These are phyloP conservation scores for Nemania abortiva DNA, from an alignment of 2,329 filamentous ascomycete genomes.

Conservation along the genomic window DNA sequence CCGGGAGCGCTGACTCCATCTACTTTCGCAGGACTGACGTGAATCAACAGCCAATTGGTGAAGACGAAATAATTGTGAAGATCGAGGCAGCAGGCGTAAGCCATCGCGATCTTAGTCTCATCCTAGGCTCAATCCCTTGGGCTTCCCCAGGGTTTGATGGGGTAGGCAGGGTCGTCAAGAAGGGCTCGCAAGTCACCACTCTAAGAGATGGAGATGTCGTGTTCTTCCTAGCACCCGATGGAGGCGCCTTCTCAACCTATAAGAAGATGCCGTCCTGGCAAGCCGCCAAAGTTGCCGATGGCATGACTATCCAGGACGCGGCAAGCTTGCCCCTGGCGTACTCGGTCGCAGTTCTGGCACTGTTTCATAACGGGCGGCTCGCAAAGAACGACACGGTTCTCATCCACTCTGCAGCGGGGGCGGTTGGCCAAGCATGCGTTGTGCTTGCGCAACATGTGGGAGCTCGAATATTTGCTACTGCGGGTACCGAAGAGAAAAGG, in stretches of 20 bases:
- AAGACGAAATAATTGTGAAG: conserved; percentile 41
- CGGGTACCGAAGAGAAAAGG: conserved; percentile 47
- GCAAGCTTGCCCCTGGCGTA: conserved; percentile 35
- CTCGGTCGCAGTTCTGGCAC: conserved; percentile 21
- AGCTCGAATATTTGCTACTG: conserved; percentile 44
- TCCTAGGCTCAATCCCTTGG: conserved; percentile 45
- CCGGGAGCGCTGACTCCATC: conserved; percentile 45
- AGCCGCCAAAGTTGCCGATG: conserved; percentile 29
- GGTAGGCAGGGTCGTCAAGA: conserved; percentile 26
- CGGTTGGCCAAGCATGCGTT: conserved; percentile 38
- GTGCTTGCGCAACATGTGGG: conserved; percentile 31
- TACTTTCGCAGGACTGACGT: conserved; percentile 41
- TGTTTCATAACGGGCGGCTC: conserved; percentile 26
- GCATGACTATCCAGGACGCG: conserved; percentile 26
- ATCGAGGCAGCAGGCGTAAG: conserved; percentile 42
- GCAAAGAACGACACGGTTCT: conserved; percentile 31
- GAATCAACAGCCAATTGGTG: conserved; percentile 23
- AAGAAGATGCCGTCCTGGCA: conserved; percentile 34
- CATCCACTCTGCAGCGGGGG: conserved; percentile 38
- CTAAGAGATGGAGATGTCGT: conserved; percentile 28
- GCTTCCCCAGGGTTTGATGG: conserved; percentile 34
- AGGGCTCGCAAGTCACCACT: conserved; percentile 18
- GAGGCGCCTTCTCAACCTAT: conserved; percentile 40
- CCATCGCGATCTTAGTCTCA: conserved; percentile 41
- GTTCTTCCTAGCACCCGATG: conserved; percentile 33